These are phyloP conservation scores for Agarophyton chilense DNA, from an alignment of 23 red algal genomes.

Conservation along the genomic window DNA sequence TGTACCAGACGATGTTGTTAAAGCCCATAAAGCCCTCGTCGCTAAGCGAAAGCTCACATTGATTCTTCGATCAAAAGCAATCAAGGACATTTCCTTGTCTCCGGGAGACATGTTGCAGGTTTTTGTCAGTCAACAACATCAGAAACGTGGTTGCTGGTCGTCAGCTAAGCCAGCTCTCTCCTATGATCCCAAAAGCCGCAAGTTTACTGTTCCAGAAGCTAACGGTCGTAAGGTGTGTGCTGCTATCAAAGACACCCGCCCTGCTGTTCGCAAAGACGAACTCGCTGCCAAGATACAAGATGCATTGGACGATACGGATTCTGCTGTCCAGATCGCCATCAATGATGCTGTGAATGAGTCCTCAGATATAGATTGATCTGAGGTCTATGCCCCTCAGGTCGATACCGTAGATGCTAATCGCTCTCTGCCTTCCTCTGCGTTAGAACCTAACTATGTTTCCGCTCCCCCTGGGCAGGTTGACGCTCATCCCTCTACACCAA, in stretches of 20 bases:
- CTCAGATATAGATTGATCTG: background rate
- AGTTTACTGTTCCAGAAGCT: constrained; percentile 31
- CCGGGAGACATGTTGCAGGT: constrained; percentile 19
- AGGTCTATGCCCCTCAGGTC: background rate
- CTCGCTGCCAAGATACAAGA: constrained; percentile 30
- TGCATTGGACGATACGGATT: background rate
- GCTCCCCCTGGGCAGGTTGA: background rate
- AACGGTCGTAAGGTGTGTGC: background rate
- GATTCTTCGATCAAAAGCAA: background rate
- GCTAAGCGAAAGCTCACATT: constrained; percentile 13
- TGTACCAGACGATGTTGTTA: background rate
- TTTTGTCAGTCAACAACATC: constrained; percentile 24
- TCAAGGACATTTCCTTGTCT: background rate
- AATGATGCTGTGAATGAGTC: background rate
- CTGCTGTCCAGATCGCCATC: background rate
- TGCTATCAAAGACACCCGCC: constrained; percentile 32
- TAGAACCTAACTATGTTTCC: too few relatives aligned
- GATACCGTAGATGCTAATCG: too few relatives aligned
- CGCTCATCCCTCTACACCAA: too few relatives aligned
- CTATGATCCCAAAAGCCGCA: background rate
- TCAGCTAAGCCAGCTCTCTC: too few relatives aligned
- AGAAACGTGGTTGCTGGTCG: constrained; percentile 29
- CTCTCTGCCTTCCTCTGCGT: too few relatives aligned
- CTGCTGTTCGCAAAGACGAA: constrained; percentile 17
- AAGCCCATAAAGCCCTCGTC: background rate